Evolutionary conservation across 1,284 basidiomycete genomes (phyloP), one percentile per base, ranked within the genome.

Genomic region (Leccinum pallidistipes): DNA sequence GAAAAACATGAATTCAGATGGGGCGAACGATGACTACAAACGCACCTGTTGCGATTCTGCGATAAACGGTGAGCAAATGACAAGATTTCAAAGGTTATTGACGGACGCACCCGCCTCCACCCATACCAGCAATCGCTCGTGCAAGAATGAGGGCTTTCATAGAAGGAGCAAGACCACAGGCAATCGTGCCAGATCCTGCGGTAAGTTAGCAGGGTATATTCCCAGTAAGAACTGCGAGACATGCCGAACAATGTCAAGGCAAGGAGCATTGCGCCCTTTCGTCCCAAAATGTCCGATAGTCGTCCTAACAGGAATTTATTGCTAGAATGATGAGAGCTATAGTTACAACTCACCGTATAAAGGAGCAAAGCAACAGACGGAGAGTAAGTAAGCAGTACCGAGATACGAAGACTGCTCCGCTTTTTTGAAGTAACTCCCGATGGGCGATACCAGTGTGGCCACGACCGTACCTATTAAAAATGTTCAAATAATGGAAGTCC

Each of bases 361-460:
- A 57, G 93, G 93, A 18, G 92, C 94, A 72, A 95, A 95, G 77
- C 92, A 94, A 74, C 91, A 96, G 53, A 95, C 87, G 43, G 91
- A 93, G 53, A 96, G 80, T 64, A 96, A 80, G 77, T 94, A 94
- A 2, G 92, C 86, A 12, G 93, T 93, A 27, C 92, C 94, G 59
- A 96, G 87, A 78, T 95, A 96, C 2, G 91, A 91, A 2, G 92
- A 85, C 65, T 91, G 86, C 77, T 90, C 83, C 65, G 90, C 83
- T 78, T 92, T 83, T 76, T 86, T 81, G 76, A 92, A 92, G 71
- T 89, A 81, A 69, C 87, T 91, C 56, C 90, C 91, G 67, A 93
- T 92, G 53, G 90, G 88, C 27, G 87, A 84, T 61, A 91, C 77
- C 3, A 24, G 24, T 24, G 24, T 24, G 24, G 24, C 24, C 24